These are phyloP conservation scores for Epichloe elymi DNA, from an alignment of 2,329 filamentous ascomycete species.

Conservation along the genomic window DNA sequence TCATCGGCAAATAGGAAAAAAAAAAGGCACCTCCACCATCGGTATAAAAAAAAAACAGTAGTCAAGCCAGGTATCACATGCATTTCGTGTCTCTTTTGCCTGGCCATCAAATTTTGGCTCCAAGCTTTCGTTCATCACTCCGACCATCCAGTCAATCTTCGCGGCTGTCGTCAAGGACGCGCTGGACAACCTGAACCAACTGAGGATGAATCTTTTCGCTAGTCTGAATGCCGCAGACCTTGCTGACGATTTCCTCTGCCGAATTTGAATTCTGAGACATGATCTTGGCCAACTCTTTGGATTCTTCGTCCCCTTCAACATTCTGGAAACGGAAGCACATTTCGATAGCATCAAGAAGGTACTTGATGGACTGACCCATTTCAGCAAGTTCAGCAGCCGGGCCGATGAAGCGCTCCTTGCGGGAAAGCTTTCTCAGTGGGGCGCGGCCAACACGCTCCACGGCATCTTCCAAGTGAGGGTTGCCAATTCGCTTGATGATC, in stretches of 20 bases:
- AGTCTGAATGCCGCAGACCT: slow-evolving; percentile 70
- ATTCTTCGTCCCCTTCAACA: slow-evolving; percentile 84
- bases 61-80: slow-evolving; percentile 3
- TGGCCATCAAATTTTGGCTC: slow-evolving; percentile 4
- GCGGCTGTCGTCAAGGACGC: slow-evolving; percentile 56
- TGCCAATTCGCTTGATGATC: slow-evolving; percentile 86
- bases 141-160: slow-evolving; percentile 26
- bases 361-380: slow-evolving; percentile 56
- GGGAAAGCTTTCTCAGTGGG: slow-evolving; percentile 81
- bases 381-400: slow-evolving; percentile 84
- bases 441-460: slow-evolving; percentile 93
- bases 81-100: slow-evolving; percentile 5
- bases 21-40: background rate
- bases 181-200: slow-evolving; percentile 66
- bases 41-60: too few relatives aligned
- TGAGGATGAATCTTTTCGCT: slow-evolving; percentile 64
- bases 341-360: slow-evolving; percentile 72
- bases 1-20: slow-evolving; percentile 5
- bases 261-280: slow-evolving; percentile 58
- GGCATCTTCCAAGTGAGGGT: slow-evolving; percentile 81
- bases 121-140: background rate
- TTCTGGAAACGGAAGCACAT: slow-evolving; percentile 94
- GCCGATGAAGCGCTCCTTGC: slow-evolving; percentile 92
- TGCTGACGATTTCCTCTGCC: slow-evolving; percentile 60
- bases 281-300: slow-evolving; percentile 69